These are phyloP conservation scores for Ramaria sp. DNA, from an alignment of 768 basidiomycete genomes.

Conservation along the genomic window DNA sequence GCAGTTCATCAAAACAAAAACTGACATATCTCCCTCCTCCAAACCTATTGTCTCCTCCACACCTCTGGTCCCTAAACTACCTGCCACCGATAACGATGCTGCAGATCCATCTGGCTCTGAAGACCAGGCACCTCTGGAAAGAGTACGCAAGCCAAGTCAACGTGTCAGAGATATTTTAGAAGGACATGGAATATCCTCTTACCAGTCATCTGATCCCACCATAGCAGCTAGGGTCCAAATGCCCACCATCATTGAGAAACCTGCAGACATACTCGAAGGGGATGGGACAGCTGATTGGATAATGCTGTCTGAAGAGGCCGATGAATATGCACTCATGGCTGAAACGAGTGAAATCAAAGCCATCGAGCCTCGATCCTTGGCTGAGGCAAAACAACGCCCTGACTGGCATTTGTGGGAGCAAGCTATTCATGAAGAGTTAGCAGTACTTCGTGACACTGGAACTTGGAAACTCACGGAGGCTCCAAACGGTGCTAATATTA, in stretches of 20 bases:
- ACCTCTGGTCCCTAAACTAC: too few relatives aligned
- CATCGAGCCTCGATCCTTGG: constrained; percentile 5
- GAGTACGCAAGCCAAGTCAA: constrained; percentile 1
- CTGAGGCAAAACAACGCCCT: constrained; percentile 17
- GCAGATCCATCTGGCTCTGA: neutral
- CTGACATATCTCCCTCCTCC: neutral
- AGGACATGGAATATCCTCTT: too few relatives aligned
- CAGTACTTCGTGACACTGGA: constrained; percentile 7
- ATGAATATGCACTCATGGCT: constrained; percentile 8
- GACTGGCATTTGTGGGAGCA: constrained; percentile 18
- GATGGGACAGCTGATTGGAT: neutral
- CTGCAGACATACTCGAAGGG: neutral
- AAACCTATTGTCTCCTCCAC: too few relatives aligned
- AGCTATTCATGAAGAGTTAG: constrained; percentile 17
- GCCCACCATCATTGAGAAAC: too few relatives aligned
- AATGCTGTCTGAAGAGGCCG: neutral
- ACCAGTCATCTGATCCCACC: too few relatives aligned
- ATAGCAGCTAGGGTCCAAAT: too few relatives aligned
- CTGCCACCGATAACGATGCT: neutral
- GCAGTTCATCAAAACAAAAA: neutral
- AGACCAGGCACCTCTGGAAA: neutral
- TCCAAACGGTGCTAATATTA: constrained; percentile 14
- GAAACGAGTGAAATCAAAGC: constrained; percentile 8
- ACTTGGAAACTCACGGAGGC: constrained; percentile 16
- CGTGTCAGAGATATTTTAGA: neutral